These are phyloP conservation scores for Teunomyces pallodes DNA, from an alignment of 805 yeast species.

Conservation along the genomic window DNA sequence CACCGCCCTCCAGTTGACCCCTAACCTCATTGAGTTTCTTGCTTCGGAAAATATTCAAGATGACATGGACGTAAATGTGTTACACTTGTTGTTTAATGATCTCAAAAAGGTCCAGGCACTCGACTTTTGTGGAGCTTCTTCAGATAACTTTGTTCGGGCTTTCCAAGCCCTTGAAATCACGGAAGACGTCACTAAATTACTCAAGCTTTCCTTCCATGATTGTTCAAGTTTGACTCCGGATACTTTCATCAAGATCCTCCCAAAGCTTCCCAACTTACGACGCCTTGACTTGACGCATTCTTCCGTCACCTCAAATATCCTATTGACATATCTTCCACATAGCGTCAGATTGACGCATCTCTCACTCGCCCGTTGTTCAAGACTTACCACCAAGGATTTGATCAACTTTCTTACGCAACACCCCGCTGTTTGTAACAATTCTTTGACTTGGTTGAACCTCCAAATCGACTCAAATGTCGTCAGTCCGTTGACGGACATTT, in stretches of 20 bases:
- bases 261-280: constrained; percentile 53
- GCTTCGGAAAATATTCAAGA: constrained; percentile 84
- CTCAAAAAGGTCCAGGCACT: constrained; percentile 60
- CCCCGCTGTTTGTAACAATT: constrained; percentile 52
- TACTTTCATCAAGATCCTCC: constrained; percentile 56
- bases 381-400: constrained; percentile 68
- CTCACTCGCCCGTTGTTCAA: constrained; percentile 53
- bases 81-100: constrained; percentile 52
- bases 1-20: constrained; percentile 58
- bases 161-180: constrained; percentile 44
- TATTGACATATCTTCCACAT: constrained; percentile 51
- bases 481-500: constrained; percentile 53
- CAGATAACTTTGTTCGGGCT: constrained; percentile 56
- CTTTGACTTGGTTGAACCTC: constrained; percentile 64
- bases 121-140: constrained; percentile 88
- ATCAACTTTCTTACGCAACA: constrained; percentile 68
- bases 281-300: constrained; percentile 83
- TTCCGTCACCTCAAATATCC: constrained; percentile 61
- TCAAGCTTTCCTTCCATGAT: constrained; percentile 76
- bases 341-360: constrained; percentile 68
- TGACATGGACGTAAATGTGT: constrained; percentile 64
- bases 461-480: constrained; percentile 64
- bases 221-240: constrained; percentile 71
- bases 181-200: constrained; percentile 15
- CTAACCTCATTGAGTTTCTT: constrained; percentile 72